These are phyloP conservation scores for Dothideomycetes sp. DNA, from an alignment of 2,329 filamentous ascomycete genomes.

Conservation along the genomic window DNA sequence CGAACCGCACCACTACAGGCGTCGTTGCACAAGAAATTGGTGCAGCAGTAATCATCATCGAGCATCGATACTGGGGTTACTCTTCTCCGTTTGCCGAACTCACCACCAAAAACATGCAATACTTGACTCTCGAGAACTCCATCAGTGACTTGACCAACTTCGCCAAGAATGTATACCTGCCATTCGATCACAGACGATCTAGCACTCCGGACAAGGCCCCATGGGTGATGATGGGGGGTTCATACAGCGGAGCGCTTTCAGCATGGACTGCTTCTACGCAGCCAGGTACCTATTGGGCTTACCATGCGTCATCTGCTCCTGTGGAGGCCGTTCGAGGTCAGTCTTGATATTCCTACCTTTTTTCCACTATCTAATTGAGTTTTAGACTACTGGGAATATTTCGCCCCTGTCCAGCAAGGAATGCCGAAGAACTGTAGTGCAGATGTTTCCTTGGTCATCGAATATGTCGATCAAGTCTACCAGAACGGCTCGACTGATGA, in stretches of 20 bases:
- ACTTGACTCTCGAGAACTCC: constrained; percentile 43
- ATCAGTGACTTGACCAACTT: constrained; percentile 45
- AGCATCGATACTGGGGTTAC: constrained; percentile 50
- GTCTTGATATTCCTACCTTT: background rate
- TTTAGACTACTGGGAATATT: constrained; percentile 49
- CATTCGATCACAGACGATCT: constrained; percentile 38
- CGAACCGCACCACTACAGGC: constrained; percentile 39
- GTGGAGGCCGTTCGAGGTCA: constrained; percentile 37
- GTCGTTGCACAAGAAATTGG: constrained; percentile 41
- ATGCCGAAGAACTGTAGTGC: constrained; percentile 49
- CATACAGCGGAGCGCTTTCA: constrained; percentile 45
- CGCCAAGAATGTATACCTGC: constrained; percentile 40
- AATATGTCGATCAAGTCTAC: constrained; percentile 33
- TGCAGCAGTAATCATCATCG: constrained; percentile 44
- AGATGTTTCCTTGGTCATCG: constrained; percentile 40
- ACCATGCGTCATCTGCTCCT: constrained; percentile 45
- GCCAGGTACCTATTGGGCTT: constrained; percentile 50
- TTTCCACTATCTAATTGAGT: background rate
- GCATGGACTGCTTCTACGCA: constrained; percentile 41
- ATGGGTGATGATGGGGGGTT: constrained; percentile 47
- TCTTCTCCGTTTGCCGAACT: constrained; percentile 42
- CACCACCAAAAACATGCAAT: constrained; percentile 42
- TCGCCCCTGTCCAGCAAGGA: constrained; percentile 43
- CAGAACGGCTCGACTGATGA: constrained; percentile 17
- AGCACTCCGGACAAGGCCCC: constrained; percentile 43